phyloP scores from a whole-genome alignment of 345 rosid species.

The Jatropha curcas region DNA sequence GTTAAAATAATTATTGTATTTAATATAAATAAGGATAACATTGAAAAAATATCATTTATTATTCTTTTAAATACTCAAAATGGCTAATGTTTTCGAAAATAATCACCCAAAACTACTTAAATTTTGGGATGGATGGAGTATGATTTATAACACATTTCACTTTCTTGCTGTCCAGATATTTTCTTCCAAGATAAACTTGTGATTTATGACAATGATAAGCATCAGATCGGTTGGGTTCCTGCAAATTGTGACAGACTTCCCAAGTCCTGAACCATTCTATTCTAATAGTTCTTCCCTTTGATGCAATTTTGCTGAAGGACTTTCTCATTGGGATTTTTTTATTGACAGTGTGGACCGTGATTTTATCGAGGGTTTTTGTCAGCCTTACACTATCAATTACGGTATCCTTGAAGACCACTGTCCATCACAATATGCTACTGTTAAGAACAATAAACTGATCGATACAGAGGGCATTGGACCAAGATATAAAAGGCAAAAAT shows the following conservation, averaged over 20 bases:
- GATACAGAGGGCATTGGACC: not conserved
- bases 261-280: slow-evolving; percentile 49
- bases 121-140: too few relatives aligned
- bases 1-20: too few relatives aligned
- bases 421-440: slow-evolving; percentile 9
- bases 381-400: slow-evolving; percentile 41
- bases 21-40: too few relatives aligned
- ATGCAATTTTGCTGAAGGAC: slow-evolving; percentile 6
- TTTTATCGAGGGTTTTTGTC: slow-evolving; percentile 38
- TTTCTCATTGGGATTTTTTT: slow-evolving; percentile 29
- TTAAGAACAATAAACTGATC: slow-evolving; percentile 7
- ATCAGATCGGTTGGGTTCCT: slow-evolving; percentile 69
- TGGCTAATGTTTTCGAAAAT: too few relatives aligned
- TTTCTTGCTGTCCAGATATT: slow-evolving; percentile 42
- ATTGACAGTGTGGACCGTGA: slow-evolving; percentile 52
- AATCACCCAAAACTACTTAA: too few relatives aligned
- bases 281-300: slow-evolving; percentile 23
- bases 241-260: slow-evolving; percentile 57
- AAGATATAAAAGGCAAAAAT: not conserved
- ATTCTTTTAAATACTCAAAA: too few relatives aligned
- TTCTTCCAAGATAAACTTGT: slow-evolving; percentile 65
- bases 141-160: too few relatives aligned
- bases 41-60: too few relatives aligned
- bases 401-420: slow-evolving; percentile 36
- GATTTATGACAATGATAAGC: slow-evolving; percentile 73